Evolutionary conservation across 2,329 filamentous ascomycete genomes (phyloP).

Genomic region (Colletotrichum higginsianum): DNA sequence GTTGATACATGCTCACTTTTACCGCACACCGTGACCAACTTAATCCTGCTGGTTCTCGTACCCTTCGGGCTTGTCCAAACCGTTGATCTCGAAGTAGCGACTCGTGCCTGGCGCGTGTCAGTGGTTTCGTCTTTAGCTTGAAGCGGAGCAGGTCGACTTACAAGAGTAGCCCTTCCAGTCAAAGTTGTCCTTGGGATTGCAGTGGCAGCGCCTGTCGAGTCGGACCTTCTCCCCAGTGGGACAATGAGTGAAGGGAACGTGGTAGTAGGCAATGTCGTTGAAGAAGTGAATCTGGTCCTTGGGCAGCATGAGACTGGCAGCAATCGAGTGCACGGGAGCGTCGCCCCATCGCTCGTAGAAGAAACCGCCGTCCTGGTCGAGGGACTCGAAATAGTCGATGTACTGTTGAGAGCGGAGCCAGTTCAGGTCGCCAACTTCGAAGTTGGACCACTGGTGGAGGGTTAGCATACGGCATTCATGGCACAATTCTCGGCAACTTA

Average conservation of each 20-base stretch:
- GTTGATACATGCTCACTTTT: slow-evolving; percentile 38
- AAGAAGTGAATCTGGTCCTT: slow-evolving; percentile 99
- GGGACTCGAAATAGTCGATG: slow-evolving; percentile 88
- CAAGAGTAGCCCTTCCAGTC: slow-evolving; percentile 99
- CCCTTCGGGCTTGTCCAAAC: slow-evolving; percentile 85
- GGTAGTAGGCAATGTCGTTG: slow-evolving; percentile 98
- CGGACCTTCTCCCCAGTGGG: slow-evolving; percentile 90
- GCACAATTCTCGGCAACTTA: slow-evolving; percentile 62
- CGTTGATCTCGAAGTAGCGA: slow-evolving; percentile 87
- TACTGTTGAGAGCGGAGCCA: slow-evolving; percentile 95
- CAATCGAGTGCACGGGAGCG: slow-evolving; percentile 98
- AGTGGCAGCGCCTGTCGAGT: slow-evolving; percentile 90
- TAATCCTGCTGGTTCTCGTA: slow-evolving; percentile 80
- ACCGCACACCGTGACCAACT: slow-evolving; percentile 23
- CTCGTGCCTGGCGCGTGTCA: slow-evolving; percentile 75
- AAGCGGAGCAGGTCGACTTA: slow-evolving; percentile 63
- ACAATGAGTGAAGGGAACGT: slow-evolving; percentile 98
- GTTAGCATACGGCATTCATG: slow-evolving; percentile 46
- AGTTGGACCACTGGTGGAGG: slow-evolving; percentile 89
- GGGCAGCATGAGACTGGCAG: slow-evolving; percentile 86
- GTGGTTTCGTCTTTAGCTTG: neutral
- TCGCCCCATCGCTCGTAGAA: slow-evolving; percentile 99
- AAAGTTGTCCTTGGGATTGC: slow-evolving; percentile 97
- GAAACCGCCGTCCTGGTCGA: slow-evolving; percentile 95
- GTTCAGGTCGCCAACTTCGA: slow-evolving; percentile 93